These are phyloP conservation scores for Canariomyces notabilis DNA, from an alignment of 2,329 filamentous ascomycete genomes.

Conservation along the genomic window DNA sequence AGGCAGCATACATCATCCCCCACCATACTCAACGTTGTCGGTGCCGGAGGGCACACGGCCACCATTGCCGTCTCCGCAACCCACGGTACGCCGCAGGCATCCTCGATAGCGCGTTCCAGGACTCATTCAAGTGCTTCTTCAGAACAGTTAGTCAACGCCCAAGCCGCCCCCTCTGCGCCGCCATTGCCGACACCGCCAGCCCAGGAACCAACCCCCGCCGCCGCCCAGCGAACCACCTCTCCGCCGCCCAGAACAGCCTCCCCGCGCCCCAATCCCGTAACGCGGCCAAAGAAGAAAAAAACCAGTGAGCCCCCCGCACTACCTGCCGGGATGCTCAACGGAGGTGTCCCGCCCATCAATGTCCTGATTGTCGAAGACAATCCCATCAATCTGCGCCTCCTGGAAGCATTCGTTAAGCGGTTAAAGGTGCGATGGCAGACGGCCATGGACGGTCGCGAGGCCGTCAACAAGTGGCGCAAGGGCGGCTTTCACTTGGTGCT, in stretches of 20 bases:
- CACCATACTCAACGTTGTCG: constrained; percentile 58
- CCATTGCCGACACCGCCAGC: constrained; percentile 49
- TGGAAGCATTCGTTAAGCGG: constrained; percentile 93
- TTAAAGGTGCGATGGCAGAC: constrained; percentile 95
- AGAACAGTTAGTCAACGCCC: constrained; percentile 38
- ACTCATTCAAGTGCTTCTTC: constrained; percentile 54
- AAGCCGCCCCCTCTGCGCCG: constrained; percentile 43
- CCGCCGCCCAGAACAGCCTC: constrained; percentile 45
- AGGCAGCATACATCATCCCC: constrained; percentile 79
- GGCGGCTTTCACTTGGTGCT: constrained; percentile 94
- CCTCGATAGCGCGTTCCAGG: constrained; percentile 44
- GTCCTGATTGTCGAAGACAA: constrained; percentile 98
- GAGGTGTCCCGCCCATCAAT: constrained; percentile 88
- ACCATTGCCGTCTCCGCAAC: constrained; percentile 15
- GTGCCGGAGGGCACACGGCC: constrained; percentile 34
- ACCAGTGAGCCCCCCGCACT: constrained; percentile 37
- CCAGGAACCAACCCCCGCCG: constrained; percentile 35
- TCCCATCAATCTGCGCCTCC: constrained; percentile 88
- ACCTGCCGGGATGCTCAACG: constrained; percentile 65
- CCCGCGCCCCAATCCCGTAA: constrained; percentile 39
- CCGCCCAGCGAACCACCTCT: constrained; percentile 51
- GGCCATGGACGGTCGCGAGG: constrained; percentile 92
- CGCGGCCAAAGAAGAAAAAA: constrained; percentile 38
- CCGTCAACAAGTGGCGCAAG: constrained; percentile 84
- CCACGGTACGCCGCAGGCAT: constrained; percentile 37